A percentile compares a stretch with the other conserved stretches of the same genome.
These are phyloP conservation scores for Panicum miliaceum DNA, from an alignment of 176 grass and related monocot genomes.

Conservation along the genomic window DNA sequence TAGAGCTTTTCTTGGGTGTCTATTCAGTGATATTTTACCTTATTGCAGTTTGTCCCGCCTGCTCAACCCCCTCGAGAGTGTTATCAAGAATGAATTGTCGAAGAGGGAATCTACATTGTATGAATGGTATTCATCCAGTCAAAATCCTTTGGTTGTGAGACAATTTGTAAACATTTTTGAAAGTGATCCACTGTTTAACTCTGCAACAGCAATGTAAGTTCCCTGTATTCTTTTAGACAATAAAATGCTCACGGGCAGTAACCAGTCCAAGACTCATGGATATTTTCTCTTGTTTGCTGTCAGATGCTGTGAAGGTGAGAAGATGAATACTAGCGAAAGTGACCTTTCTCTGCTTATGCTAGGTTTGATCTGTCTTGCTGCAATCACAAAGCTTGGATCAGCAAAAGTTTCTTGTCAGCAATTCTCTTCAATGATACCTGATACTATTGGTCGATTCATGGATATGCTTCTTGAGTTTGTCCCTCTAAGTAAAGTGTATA, in stretches of 20 bases:
- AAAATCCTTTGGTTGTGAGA: slow-evolving; percentile 76
- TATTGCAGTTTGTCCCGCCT: slow-evolving; percentile 79
- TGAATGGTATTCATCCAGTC: slow-evolving; percentile 89
- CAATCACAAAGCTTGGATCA: slow-evolving; percentile 92
- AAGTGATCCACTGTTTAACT: slow-evolving; percentile 72
- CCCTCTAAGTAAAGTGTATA: slow-evolving; percentile 82
- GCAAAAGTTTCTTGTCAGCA: slow-evolving; percentile 93
- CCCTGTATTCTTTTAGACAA: slow-evolving; percentile 20
- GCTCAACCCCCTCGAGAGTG: slow-evolving; percentile 68
- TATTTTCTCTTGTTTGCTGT: slow-evolving; percentile 31
- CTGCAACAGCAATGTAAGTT: slow-evolving; percentile 78
- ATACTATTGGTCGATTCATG: slow-evolving; percentile 86
- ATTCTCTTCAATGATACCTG: slow-evolving; percentile 82
- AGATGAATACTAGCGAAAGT: slow-evolving; percentile 58
- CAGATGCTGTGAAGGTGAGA: slow-evolving; percentile 70
- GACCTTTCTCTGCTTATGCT: slow-evolving; percentile 91
- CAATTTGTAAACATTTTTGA: slow-evolving; percentile 92
- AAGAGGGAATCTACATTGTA: slow-evolving; percentile 66
- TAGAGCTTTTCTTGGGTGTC: background rate
- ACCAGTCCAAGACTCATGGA: slow-evolving; percentile 17
- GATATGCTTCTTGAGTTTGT: slow-evolving; percentile 96
- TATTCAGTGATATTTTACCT: slow-evolving; percentile 23
- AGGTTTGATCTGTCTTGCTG: slow-evolving; percentile 89
- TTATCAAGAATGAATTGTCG: slow-evolving; percentile 72
- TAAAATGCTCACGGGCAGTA: slow-evolving; percentile 18